Percentiles rank a stretch among this genome's conserved stretches.
Evolutionary conservation across 768 basidiomycete species (phyloP).

Genomic region (Podaxis sp.): DNA sequence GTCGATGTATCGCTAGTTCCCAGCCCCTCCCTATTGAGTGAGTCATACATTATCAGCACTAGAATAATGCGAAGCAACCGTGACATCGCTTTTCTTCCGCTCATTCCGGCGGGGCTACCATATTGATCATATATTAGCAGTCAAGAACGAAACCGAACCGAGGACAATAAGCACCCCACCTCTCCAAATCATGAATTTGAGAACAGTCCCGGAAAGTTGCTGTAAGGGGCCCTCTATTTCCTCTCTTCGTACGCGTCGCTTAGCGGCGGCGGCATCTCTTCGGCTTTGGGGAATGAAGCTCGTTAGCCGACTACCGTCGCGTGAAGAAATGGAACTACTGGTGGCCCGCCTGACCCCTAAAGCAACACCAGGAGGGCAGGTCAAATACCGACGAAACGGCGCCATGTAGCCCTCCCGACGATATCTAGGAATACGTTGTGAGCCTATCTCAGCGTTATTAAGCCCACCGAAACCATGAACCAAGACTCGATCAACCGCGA

Average conservation of each 20-base stretch:
- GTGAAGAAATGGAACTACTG: not conserved
- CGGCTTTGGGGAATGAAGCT: not conserved
- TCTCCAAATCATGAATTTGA: not conserved
- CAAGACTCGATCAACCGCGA: no score
- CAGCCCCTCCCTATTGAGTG: not conserved
- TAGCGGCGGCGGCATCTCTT: not conserved
- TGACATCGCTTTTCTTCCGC: not conserved
- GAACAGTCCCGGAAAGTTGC: not conserved
- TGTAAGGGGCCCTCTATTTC: not conserved
- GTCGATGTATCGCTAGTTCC: not conserved
- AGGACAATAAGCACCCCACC: not conserved
- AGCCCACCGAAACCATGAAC: no score
- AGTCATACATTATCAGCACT: slow-evolving; percentile 1
- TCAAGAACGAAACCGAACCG: not conserved
- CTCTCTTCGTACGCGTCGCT: not conserved
- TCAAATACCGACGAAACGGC: not conserved
- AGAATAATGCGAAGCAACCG: not conserved
- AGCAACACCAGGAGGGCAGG: not conserved
- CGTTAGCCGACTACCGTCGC: not conserved
- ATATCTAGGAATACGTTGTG: no score
- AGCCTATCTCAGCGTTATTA: no score
- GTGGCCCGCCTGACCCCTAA: not conserved
- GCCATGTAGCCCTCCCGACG: not conserved
- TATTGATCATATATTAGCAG: not conserved
- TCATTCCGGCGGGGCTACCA: slow-evolving; percentile 1